Evolutionary conservation across 2,329 filamentous ascomycete species (phyloP).

Genomic region (Fusarium tjaetaba): DNA sequence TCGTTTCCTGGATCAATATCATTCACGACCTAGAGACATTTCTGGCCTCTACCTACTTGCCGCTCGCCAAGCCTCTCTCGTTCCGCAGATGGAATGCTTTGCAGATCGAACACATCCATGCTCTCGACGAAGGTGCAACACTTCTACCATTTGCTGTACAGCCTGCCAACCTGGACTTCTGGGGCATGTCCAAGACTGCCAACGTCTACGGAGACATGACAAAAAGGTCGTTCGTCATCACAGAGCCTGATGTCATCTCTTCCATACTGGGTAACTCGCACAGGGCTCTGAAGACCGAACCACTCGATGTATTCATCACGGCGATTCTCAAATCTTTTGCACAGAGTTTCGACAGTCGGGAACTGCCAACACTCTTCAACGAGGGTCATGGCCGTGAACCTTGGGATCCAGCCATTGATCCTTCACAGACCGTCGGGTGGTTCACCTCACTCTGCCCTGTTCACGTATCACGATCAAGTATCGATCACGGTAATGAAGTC

Average conservation of each 20-base stretch:
- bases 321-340: conserved; percentile 49
- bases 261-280: conserved; percentile 42
- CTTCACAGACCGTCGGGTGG: conserved; percentile 56
- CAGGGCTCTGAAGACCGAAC: conserved; percentile 46
- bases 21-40: conserved; percentile 55
- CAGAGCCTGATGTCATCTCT: not conserved
- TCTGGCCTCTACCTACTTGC: conserved; percentile 37
- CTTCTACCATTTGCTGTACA: conserved; percentile 14
- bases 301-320: conserved; percentile 53
- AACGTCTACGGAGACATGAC: conserved; percentile 24
- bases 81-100: conserved; percentile 53
- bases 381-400: conserved; percentile 56
- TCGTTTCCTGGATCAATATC: conserved; percentile 58
- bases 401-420: conserved; percentile 46
- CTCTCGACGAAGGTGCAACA: not conserved
- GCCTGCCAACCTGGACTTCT: conserved; percentile 24
- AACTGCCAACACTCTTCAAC: conserved; percentile 49
- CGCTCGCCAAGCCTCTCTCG: conserved; percentile 38
- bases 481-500: not conserved
- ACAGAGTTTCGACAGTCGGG: conserved; percentile 48
- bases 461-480: not conserved
- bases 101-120: conserved; percentile 47
- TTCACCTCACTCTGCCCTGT: conserved; percentile 56
- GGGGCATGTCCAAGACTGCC: conserved; percentile 19
- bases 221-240: conserved; percentile 7